A percentile compares a stretch with the other conserved stretches of the same genome.
phyloP scores from a whole-genome alignment of 371 early-diverging fungal species.

The Mortierella sp. region DNA sequence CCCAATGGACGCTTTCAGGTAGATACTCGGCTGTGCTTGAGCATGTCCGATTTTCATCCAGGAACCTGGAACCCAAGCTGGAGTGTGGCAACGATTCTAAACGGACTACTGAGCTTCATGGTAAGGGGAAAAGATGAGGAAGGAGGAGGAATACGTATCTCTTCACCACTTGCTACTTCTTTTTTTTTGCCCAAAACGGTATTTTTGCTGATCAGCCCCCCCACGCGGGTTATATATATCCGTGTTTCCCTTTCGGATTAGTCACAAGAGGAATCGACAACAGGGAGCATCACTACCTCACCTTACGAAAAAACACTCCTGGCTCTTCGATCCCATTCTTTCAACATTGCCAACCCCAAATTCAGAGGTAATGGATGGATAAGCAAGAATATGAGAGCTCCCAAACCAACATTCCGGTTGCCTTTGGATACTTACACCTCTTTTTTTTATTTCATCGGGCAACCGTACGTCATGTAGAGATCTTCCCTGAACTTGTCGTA shows the following conservation, averaged over 20 bases:
- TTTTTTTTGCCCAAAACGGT: not conserved
- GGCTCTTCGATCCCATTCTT: conserved; percentile 82
- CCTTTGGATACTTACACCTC: too few species aligned
- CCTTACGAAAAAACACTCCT: conserved; percentile 78
- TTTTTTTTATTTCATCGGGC: too few species aligned
- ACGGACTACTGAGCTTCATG: conserved; percentile 96
- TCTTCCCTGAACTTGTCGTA: conserved; percentile 84
- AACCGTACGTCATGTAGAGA: conserved; percentile 56
- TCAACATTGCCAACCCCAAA: conserved; percentile 77
- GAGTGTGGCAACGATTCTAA: conserved; percentile 95
- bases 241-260: not conserved
- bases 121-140: conserved; percentile 54
- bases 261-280: conserved; percentile 82
- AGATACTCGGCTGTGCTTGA: conserved; percentile 90
- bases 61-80: conserved; percentile 96
- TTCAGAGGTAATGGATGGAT: conserved; percentile 73
- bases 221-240: not conserved
- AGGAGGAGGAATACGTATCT: too few species aligned
- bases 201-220: not conserved
- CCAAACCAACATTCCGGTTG: too few species aligned
- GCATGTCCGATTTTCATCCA: conserved; percentile 95
- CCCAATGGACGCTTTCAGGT: conserved; percentile 94
- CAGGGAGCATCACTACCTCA: conserved; percentile 89
- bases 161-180: not conserved
- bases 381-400: not conserved